Evolutionary conservation across 176 grass and related monocot species (phyloP).

Genomic region (Carex cristatella): DNA sequence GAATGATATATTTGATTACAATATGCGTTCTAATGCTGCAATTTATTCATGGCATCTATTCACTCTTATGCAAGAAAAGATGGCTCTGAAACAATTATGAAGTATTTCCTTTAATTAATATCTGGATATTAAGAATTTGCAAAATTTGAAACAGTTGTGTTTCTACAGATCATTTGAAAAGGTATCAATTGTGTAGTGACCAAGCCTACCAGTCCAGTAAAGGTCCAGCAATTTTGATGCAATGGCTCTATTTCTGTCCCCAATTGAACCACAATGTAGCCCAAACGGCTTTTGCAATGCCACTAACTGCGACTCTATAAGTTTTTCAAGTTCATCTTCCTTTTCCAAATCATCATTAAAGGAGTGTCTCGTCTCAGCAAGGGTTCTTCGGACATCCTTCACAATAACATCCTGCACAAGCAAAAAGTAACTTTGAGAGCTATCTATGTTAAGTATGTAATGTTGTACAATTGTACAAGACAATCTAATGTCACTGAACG

Average conservation of each 20-base stretch:
- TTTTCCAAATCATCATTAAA: constrained; percentile 36
- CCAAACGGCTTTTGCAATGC: constrained; percentile 44
- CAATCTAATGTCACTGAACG: too few species aligned
- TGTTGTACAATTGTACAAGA: too few species aligned
- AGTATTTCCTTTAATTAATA: background rate
- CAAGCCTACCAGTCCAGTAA: constrained; percentile 68
- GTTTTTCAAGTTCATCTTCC: constrained; percentile 39
- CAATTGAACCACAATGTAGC: constrained; percentile 28
- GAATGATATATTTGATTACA: background rate
- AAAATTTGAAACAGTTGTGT: constrained; percentile 12
- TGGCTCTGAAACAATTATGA: background rate
- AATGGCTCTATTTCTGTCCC: constrained; percentile 32
- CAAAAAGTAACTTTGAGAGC: background rate
- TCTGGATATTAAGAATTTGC: background rate
- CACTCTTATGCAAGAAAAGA: background rate
- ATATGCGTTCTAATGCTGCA: background rate
- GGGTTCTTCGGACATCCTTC: constrained; percentile 36
- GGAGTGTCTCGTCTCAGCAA: constrained; percentile 36
- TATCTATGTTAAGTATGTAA: too few species aligned
- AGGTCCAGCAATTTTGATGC: constrained; percentile 60
- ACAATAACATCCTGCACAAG: constrained; percentile 62
- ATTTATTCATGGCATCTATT: background rate
- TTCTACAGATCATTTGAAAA: constrained; percentile 28
- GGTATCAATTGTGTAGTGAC: constrained; percentile 50
- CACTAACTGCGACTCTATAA: constrained; percentile 47